Conservation (phyloP, 2,329 filamentous ascomycete genomes). For the Phyllosticta capitalensis region DNA sequence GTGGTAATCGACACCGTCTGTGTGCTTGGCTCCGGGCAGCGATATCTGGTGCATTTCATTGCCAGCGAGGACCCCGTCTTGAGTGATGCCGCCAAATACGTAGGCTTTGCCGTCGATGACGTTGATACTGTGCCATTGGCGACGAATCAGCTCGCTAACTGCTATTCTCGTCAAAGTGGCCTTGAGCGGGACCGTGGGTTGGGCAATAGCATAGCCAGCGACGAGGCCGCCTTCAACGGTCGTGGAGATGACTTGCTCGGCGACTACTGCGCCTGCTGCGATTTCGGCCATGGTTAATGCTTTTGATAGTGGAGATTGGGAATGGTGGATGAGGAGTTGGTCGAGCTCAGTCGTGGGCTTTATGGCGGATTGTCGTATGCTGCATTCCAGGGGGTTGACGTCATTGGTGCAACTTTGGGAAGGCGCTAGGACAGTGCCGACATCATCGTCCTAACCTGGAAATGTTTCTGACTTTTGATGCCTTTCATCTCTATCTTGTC, state of each 20-base stretch:
- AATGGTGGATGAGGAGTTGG: neutral
- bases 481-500: neutral
- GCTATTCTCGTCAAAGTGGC: slow-evolving; percentile 34
- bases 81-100: slow-evolving; percentile 35
- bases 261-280: slow-evolving; percentile 29
- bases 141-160: slow-evolving; percentile 23
- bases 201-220: slow-evolving; percentile 33
- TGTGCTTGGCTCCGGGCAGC: slow-evolving; percentile 18
- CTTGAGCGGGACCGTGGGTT: slow-evolving; percentile 35
- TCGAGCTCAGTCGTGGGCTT: neutral
- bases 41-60: slow-evolving; percentile 35
- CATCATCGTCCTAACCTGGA: neutral
- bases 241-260: slow-evolving; percentile 32
- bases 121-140: slow-evolving; percentile 32
- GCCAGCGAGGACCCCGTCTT: slow-evolving; percentile 26
- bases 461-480: neutral
- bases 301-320: neutral
- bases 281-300: slow-evolving; percentile 29
- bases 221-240: slow-evolving; percentile 28
- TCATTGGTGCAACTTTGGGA: neutral
- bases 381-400: neutral
- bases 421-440: neutral
- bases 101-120: slow-evolving; percentile 34
- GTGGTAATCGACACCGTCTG: slow-evolving; percentile 30
- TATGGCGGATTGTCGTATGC: neutral